Percentiles rank a stretch among this genome's conserved stretches.
These are phyloP conservation scores for Trifolium repens DNA, from an alignment of 306 rosid species.

Conservation along the genomic window DNA sequence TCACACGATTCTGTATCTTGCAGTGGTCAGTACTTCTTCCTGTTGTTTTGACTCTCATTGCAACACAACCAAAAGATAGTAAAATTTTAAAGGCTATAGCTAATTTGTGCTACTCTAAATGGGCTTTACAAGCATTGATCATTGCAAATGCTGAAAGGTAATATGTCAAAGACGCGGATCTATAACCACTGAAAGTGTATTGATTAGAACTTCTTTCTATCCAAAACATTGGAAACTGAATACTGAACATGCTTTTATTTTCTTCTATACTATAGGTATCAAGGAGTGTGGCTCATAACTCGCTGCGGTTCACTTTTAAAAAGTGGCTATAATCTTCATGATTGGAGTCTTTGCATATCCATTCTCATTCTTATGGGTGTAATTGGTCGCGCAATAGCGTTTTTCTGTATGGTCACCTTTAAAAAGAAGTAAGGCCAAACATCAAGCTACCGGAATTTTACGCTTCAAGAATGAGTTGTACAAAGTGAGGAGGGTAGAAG, in stretches of 20 bases:
- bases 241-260: conserved; percentile 7
- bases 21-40: conserved; percentile 97
- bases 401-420: conserved; percentile 69
- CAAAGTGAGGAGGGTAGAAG: conserved; percentile 24
- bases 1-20: conserved; percentile 46
- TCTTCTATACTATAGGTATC: conserved; percentile 62
- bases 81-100: conserved; percentile 63
- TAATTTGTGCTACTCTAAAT: conserved; percentile 79
- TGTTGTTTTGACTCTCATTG: conserved; percentile 85
- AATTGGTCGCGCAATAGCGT: conserved; percentile 61
- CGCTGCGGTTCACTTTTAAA: conserved; percentile 69
- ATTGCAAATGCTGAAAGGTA: conserved; percentile 94
- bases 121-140: conserved; percentile 93
- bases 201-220: too few relatives aligned
- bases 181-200: too few relatives aligned
- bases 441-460: neutral
- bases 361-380: conserved; percentile 69
- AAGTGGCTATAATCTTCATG: conserved; percentile 73
- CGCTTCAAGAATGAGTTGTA: neutral
- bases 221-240: too few relatives aligned
- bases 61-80: conserved; percentile 67
- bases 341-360: conserved; percentile 71
- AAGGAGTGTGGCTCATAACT: conserved; percentile 93
- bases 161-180: neutral
- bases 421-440: conserved; percentile 63